These are phyloP conservation scores for Lactarius psammicola DNA, from an alignment of 768 basidiomycete species.

Conservation along the genomic window DNA sequence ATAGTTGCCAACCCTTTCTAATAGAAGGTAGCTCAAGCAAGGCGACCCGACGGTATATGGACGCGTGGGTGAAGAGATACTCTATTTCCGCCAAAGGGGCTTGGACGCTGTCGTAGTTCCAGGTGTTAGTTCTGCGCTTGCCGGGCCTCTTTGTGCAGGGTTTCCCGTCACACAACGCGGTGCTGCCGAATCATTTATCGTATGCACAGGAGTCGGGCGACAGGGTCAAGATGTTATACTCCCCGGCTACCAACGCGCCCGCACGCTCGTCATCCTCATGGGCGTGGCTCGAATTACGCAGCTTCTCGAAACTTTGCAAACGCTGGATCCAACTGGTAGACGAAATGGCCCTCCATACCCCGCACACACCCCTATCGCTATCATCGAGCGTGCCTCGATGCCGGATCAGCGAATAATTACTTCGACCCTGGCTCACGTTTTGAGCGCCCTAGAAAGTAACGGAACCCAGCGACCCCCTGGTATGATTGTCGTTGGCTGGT, in stretches of 20 bases:
- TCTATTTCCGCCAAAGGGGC: conserved; percentile 85
- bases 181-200: conserved; percentile 82
- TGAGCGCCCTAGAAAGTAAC: conserved; percentile 62
- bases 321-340: conserved; percentile 25
- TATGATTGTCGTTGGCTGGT: conserved; percentile 96
- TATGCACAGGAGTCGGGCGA: conserved; percentile 93
- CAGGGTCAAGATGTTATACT: conserved; percentile 77
- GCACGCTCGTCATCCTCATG: conserved; percentile 90
- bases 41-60: conserved; percentile 97
- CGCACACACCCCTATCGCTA: conserved; percentile 74
- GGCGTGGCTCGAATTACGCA: conserved; percentile 83
- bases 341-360: conserved; percentile 68
- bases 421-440: conserved; percentile 73
- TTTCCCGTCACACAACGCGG: conserved; percentile 97
- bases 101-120: conserved; percentile 85
- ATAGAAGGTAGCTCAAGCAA: conserved; percentile 74
- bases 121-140: conserved; percentile 85
- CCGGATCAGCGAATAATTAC: conserved; percentile 85
- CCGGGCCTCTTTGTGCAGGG: conserved; percentile 83
- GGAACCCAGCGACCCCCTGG: conserved; percentile 93
- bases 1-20: conserved; percentile 6
- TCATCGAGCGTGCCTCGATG: conserved; percentile 93
- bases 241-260: conserved; percentile 81
- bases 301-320: conserved; percentile 61
- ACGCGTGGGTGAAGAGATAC: conserved; percentile 89